These are phyloP conservation scores for Cubamyces lactineus DNA, from an alignment of 768 basidiomycete genomes.

Conservation along the genomic window DNA sequence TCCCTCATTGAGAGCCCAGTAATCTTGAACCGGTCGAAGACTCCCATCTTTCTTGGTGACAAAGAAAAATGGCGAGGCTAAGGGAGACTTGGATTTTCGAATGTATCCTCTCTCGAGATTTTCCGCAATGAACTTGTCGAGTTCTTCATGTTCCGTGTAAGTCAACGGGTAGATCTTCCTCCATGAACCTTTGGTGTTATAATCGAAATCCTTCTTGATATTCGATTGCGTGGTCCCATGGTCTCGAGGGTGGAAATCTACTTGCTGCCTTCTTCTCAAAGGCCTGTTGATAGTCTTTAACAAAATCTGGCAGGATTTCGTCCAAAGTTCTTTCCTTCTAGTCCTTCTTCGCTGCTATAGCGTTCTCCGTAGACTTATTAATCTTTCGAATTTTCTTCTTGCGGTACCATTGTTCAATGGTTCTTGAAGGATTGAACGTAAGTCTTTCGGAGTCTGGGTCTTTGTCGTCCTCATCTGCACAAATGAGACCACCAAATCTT, in stretches of 20 bases:
- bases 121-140: constrained; percentile 27
- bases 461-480: too few species aligned
- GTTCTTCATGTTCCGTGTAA: constrained; percentile 3
- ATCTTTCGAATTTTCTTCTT: too few species aligned
- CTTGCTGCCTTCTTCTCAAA: not conserved
- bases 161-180: not conserved
- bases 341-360: not conserved
- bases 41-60: constrained; percentile 34
- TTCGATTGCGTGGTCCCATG: not conserved
- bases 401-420: too few species aligned
- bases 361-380: not conserved
- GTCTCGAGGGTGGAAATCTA: not conserved
- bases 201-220: not conserved
- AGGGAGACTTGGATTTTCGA: constrained; percentile 20
- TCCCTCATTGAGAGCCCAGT: constrained; percentile 36
- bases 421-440: too few species aligned
- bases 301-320: not conserved
- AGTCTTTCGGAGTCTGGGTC: too few species aligned
- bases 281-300: not conserved
- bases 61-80: constrained; percentile 35
- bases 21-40: constrained; percentile 31
- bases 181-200: too few species aligned
- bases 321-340: too few species aligned
- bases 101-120: constrained; percentile 25
- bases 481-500: too few species aligned